Evolutionary conservation across 768 basidiomycete species (phyloP).

Genomic region (Trametes gibbosa): DNA sequence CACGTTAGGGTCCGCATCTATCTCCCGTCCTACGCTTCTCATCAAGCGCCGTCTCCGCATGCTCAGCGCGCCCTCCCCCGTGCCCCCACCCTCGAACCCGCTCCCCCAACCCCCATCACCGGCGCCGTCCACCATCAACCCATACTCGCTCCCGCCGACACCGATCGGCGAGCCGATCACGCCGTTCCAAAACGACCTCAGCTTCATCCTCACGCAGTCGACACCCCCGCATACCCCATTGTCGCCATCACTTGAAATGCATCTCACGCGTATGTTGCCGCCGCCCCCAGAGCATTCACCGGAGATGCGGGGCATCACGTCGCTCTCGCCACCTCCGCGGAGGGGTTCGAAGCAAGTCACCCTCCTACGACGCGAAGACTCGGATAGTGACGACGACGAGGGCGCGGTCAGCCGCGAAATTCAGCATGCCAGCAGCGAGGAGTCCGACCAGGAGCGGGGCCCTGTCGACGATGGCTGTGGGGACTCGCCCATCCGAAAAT

Average conservation of each 20-base stretch:
- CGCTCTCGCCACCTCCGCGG: constrained; percentile 65
- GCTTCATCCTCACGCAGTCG: constrained; percentile 53
- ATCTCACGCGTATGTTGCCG: constrained; percentile 18
- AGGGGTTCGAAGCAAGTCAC: constrained; percentile 51
- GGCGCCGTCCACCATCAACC: constrained; percentile 30
- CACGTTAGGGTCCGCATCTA: constrained; percentile 20
- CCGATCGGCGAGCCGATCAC: constrained; percentile 69
- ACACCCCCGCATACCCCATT: constrained; percentile 44
- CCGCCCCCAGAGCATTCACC: constrained; percentile 29
- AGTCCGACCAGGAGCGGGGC: neutral
- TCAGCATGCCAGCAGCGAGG: neutral
- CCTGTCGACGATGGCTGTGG: neutral
- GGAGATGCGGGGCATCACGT: constrained; percentile 39
- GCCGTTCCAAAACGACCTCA: constrained; percentile 48
- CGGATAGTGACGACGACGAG: neutral
- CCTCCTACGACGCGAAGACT: constrained; percentile 6
- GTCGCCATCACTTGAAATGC: constrained; percentile 22
- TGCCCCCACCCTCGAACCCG: constrained; percentile 28
- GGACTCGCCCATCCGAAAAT: constrained; percentile 8
- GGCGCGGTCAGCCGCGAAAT: neutral
- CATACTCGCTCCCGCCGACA: constrained; percentile 33
- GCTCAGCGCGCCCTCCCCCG: constrained; percentile 55
- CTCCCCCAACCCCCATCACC: constrained; percentile 27
- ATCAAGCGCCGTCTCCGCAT: constrained; percentile 66
- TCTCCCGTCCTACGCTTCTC: constrained; percentile 11